Base-by-base conservation (phyloP, 192 early-diverging fungal genomes). In the Rhizoclosmatium globosum region DNA sequence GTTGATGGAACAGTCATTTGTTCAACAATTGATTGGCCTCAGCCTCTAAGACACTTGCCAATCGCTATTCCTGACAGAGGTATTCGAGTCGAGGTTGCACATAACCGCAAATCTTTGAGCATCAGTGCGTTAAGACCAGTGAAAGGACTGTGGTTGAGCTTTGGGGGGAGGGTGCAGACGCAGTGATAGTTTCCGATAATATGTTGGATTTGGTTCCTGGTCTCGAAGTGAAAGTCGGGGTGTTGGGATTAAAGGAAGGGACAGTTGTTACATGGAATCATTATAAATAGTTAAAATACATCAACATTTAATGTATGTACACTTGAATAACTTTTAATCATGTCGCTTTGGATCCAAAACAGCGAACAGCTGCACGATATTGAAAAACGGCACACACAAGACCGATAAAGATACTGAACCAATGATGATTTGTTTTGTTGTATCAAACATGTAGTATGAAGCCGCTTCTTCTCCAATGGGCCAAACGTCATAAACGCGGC, bases 41-140 rank as follows among this genome's bases (percentile, higher is more conserved):
- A 79, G 69, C 81, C 81, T 68, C 46, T 82, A 3, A 59, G 47
- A 43, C 50, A 82, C 53, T 50, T 82, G 31, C 78, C 78, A 1
- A 53, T 68, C 9, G n/a, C 23, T 61, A 21, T 78, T 44, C 74
- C 68, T 19, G 46, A 21, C n/a, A 61, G 66, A 23, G 76, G 62
- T 4, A 38, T 81, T 11, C 15, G 43, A 41, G 71, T 79, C 38
- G 21, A 46, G 73, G 68, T 60, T 39, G 68, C 15, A 43, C n/a
- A 21, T 11, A 56, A 64, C 23, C 39, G 45, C 13, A 64, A 31
- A 64, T 13, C 45, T 57, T 31, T 47, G 38, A 7, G 43, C 67
- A n/a, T 31, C n/a, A 3, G 7, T 19, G 2, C 3, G 31, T 31
- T 6, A 47, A 66, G 50, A 47, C 75, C 75, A 13, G 64, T 56